Conservation (phyloP, 2,329 filamentous ascomycete species). For the Colletotrichum sp. region DNA sequence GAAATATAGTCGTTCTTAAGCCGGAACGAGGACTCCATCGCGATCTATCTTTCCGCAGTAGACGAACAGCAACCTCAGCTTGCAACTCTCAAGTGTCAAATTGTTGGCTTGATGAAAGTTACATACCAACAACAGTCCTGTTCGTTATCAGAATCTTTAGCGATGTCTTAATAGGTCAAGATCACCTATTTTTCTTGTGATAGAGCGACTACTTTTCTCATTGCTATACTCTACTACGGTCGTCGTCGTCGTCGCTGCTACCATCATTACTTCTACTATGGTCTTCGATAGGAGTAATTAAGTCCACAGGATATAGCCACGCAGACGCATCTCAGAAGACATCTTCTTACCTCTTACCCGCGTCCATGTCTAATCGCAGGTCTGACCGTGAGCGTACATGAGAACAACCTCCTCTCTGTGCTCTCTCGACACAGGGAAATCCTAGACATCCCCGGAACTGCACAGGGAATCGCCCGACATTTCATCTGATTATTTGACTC, state of each 20-base stretch:
- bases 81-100: not conserved
- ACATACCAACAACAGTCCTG: not conserved
- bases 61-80: not conserved
- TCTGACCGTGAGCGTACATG: not conserved
- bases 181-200: too few species aligned
- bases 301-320: too few species aligned
- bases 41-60: not conserved
- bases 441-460: not conserved
- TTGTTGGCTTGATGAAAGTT: not conserved
- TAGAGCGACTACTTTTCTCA: too few species aligned
- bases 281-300: too few species aligned
- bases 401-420: not conserved
- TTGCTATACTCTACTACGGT: too few species aligned
- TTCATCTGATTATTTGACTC: not conserved
- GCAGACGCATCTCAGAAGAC: too few species aligned
- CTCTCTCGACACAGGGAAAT: not conserved
- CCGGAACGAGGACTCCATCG: not conserved
- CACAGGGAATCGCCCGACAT: not conserved
- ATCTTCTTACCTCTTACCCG: not conserved
- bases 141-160: not conserved
- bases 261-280: accelerated
- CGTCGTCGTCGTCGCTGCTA: too few species aligned
- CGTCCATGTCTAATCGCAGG: not conserved
- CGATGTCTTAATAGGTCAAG: not conserved
- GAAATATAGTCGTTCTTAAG: not conserved